These are phyloP conservation scores for Cryoendolithus antarcticus DNA, from an alignment of 2,329 filamentous ascomycete species.

Conservation along the genomic window DNA sequence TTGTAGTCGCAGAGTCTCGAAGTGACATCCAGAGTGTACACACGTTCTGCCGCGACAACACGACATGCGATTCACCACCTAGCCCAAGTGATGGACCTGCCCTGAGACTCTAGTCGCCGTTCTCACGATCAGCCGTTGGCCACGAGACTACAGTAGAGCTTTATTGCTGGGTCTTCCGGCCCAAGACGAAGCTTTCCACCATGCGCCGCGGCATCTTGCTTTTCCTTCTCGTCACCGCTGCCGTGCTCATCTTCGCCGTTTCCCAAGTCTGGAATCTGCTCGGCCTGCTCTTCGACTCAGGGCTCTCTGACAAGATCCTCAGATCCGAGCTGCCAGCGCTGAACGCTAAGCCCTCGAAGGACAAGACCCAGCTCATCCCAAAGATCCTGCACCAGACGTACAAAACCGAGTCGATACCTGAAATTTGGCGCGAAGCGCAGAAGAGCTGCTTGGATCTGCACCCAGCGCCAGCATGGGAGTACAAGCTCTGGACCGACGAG, in stretches of 20 bases:
- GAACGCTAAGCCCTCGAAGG: constrained; percentile 43
- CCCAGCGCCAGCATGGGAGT: constrained; percentile 46
- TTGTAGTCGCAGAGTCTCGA: no score
- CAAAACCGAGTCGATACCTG: constrained; percentile 56
- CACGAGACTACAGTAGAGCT: no score
- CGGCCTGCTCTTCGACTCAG: constrained; percentile 56
- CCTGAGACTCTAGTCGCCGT: no score
- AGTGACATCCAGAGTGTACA: no score
- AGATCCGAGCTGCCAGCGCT: constrained; percentile 53
- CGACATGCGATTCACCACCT: no score
- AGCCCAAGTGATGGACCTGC: no score
- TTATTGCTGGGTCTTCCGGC: no score
- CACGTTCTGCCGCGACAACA: no score
- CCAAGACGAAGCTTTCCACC: no score
- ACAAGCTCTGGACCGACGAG: constrained; percentile 71
- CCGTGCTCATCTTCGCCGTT: constrained; percentile 52
- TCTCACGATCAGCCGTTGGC: no score
- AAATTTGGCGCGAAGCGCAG: constrained; percentile 53
- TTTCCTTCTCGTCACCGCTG: constrained; percentile 52
- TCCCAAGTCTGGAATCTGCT: constrained; percentile 60
- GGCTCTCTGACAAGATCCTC: constrained; percentile 53
- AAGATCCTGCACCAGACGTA: constrained; percentile 72
- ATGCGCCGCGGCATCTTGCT: constrained; percentile 51
- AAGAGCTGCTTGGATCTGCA: constrained; percentile 56
- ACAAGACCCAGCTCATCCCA: constrained; percentile 49